Evolutionary conservation across 1,284 basidiomycete genomes (phyloP).

Genomic region (Neolentinus lepideus): DNA sequence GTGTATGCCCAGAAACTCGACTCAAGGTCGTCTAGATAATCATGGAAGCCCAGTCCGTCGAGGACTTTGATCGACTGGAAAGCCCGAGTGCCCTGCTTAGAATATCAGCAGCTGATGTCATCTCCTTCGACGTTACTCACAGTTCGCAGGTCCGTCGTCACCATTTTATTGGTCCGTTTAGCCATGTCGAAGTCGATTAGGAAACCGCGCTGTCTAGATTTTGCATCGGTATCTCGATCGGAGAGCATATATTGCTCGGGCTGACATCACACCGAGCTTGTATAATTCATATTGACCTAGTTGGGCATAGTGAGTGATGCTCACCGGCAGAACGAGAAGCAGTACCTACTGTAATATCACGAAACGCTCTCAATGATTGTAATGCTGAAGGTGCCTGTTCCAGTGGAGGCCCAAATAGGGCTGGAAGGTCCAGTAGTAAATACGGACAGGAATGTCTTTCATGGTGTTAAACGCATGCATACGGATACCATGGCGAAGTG

Average conservation of each 20-base stretch:
- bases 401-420: not conserved
- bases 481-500: no score
- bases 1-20: not conserved
- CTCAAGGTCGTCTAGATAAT: constrained; percentile 1
- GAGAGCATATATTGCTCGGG: not conserved
- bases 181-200: constrained; percentile 1
- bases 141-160: not conserved
- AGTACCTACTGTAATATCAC: not conserved
- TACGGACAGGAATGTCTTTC: not conserved
- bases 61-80: not conserved
- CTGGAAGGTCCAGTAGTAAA: not conserved
- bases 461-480: no score
- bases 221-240: not conserved
- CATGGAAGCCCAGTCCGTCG: not conserved
- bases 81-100: not conserved
- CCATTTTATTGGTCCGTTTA: not conserved
- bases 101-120: not conserved
- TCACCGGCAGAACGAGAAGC: not conserved
- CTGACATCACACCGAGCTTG: not conserved
- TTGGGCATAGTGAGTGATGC: not conserved
- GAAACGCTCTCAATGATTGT: not conserved
- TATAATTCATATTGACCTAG: not conserved
- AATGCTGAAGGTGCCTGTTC: not conserved
- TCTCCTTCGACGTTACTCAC: not conserved
- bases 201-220: not conserved